Evolutionary conservation across 225 moss, liverwort and hornwort genomes (phyloP), one percentile per base, ranked within the genome.

Genomic region (Asterella californica): DNA sequence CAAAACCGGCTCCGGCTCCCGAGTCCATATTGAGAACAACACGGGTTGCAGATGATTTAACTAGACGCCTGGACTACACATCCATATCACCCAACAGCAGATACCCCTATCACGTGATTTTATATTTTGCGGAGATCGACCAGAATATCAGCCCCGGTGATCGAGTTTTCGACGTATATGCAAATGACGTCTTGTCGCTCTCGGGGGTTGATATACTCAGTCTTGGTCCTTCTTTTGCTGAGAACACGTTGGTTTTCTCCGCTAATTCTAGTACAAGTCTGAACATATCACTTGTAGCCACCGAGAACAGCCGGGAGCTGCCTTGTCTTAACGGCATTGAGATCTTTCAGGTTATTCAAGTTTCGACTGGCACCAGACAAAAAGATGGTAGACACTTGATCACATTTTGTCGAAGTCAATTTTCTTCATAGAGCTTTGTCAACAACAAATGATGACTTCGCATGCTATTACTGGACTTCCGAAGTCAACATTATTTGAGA

Each of bases 301-400:
- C 62, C 14, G 11, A 9, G 52, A 71, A 24, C 52, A 72, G 72
- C 78, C 78, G 48, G 14, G 36, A 71, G 36, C 72, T 47, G 11
- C 77, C 78, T 78, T 70, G n/a, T 50, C 33, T 72, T 27, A 53
- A 78, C 47, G 82, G 67, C 29, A 2, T 77, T 36, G 77, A 82
- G 52, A 42, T 82, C 78, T 82, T 77, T 72, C 62, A 72, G 61
- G 45, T 52, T 38, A 57, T 59, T 14, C 50, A 21, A 22, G 65
- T 75, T 0, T 34, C 19, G 0, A 36, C 34, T 6, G 49, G 50
- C 72, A 78, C 78, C 19, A 57, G 46, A 62, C 48, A 72, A n/a
- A 37, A 59, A 25, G 72, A 78, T 72, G 76, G 34, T 67, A 67
- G 10, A 67, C 33, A 33, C 27, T 21, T 14, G 52, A 52, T 17